Evolutionary conservation across 352 stramenopile genomes (phyloP).

Genomic region (Phytophthora brassicae): DNA sequence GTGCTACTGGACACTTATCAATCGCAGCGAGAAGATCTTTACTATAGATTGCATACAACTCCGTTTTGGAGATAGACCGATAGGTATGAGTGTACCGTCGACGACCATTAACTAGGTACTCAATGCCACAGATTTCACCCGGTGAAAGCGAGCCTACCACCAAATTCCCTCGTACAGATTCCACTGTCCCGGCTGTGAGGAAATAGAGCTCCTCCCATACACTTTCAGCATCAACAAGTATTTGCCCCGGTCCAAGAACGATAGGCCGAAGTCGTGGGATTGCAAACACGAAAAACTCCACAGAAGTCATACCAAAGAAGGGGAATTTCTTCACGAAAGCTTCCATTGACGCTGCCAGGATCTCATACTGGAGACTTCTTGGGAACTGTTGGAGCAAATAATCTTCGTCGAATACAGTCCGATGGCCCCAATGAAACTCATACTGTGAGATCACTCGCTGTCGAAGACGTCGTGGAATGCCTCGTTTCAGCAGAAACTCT

Average conservation of each 20-base stretch:
- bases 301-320: conserved; percentile 72
- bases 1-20: conserved; percentile 59
- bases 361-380: conserved; percentile 75
- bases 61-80: conserved; percentile 58
- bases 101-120: conserved; percentile 60
- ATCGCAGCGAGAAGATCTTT: conserved; percentile 57
- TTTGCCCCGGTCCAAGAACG: conserved; percentile 55
- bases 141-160: conserved; percentile 58
- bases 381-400: conserved; percentile 65
- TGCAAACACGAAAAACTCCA: conserved; percentile 76
- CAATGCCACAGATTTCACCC: conserved; percentile 77
- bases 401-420: conserved; percentile 78
- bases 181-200: conserved; percentile 53
- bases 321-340: conserved; percentile 75
- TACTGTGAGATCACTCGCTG: conserved; percentile 79
- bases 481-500: conserved; percentile 72
- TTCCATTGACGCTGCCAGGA: conserved; percentile 77
- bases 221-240: conserved; percentile 73
- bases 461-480: conserved; percentile 61
- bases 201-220: conserved; percentile 87
- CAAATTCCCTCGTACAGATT: conserved; percentile 59
- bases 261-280: conserved; percentile 66
- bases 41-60: conserved; percentile 72
- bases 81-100: conserved; percentile 72
- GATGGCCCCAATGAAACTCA: conserved; percentile 76